These are phyloP conservation scores for Favolaschia claudopus DNA, from an alignment of 768 basidiomycete genomes.

Conservation along the genomic window DNA sequence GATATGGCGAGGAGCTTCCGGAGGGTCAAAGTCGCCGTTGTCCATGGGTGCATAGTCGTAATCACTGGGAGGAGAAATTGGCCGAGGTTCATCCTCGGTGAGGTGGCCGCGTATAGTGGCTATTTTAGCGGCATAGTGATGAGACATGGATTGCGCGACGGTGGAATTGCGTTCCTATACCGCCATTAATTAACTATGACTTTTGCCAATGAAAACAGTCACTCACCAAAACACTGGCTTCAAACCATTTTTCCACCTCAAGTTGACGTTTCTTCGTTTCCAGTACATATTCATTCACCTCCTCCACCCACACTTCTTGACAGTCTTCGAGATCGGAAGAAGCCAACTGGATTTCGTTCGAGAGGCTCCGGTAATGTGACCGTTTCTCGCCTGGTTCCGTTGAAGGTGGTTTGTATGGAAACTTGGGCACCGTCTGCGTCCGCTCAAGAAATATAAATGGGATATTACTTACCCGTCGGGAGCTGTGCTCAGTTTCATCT, in stretches of 20 bases:
- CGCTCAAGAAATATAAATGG: conserved; percentile 11
- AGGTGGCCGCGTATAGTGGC: conserved; percentile 49
- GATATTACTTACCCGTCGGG: conserved; percentile 60
- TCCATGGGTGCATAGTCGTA: conserved; percentile 40
- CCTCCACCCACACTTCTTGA: conserved; percentile 76
- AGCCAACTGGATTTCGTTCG: conserved; percentile 52
- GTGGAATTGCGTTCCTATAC: conserved; percentile 74
- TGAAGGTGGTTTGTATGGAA: conserved; percentile 13
- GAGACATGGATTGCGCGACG: conserved; percentile 66
- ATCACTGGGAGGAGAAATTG: conserved; percentile 37
- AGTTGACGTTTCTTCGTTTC: conserved; percentile 78
- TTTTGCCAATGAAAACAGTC: neutral
- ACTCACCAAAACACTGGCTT: conserved; percentile 68
- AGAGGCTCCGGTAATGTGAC: conserved; percentile 36
- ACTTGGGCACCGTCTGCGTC: neutral
- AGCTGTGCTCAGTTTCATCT: conserved; percentile 63
- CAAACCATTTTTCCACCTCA: conserved; percentile 78
- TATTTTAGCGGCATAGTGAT: conserved; percentile 61
- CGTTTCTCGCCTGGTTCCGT: too few relatives aligned
- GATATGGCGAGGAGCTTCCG: conserved; percentile 34
- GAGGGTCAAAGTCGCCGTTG: conserved; percentile 29
- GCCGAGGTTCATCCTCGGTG: conserved; percentile 39
- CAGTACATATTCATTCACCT: conserved; percentile 71
- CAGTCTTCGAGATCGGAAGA: conserved; percentile 88
- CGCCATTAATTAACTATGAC: conserved; percentile 11